Base-by-base conservation (phyloP, 805 yeast species). In the Yamadazyma scolyti region DNA sequence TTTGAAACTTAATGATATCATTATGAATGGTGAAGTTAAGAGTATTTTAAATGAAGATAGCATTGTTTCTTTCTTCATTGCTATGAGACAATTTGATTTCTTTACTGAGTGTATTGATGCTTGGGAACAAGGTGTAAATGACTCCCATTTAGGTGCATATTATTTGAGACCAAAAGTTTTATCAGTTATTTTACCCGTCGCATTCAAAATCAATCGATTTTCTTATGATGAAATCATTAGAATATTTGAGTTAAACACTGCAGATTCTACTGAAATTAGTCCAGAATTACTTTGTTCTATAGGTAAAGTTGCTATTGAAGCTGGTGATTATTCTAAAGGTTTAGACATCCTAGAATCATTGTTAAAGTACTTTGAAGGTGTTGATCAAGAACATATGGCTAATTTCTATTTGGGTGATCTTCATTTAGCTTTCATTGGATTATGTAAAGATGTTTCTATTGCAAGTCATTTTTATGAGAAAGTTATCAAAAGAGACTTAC, bases 401-500 rank as follows among this genome's bases (percentile, higher is more conserved):
- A 26, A 25, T 13, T 14, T 18, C 19, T 28, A 23, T 19, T 62
- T 82, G 55, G 72, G 82, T 20, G 84, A 81, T 56, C 79, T 85
- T 27, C 95, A 85, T 61, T 66, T 83, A 39, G 69, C 81, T 3
- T 85, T 85, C 46, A 80, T 85, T 50, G 93, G 94, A 26, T 77
- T 75, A 43, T 81, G 87, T 54, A 75, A 74, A 49, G 88, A 85
- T 50, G 67, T 82, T 33, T 65, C 65, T 24, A 79, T 85, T 27
- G 85, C 95, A 4, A 76, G 75, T 48, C 73, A 77, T 23, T 85
- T 85, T 47, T 84, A 81, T 54, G 79, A 77, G 44, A 82, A 80
- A 53, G 90, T 86, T 3, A 65, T 83, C 30, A 66, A 71, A 39
- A 72, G 69, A 44, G 78, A 77, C 40, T 77, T 82, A 70, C 94